phyloP scores from a whole-genome alignment of 257 asterid species.

The Euphrasia confusa region DNA sequence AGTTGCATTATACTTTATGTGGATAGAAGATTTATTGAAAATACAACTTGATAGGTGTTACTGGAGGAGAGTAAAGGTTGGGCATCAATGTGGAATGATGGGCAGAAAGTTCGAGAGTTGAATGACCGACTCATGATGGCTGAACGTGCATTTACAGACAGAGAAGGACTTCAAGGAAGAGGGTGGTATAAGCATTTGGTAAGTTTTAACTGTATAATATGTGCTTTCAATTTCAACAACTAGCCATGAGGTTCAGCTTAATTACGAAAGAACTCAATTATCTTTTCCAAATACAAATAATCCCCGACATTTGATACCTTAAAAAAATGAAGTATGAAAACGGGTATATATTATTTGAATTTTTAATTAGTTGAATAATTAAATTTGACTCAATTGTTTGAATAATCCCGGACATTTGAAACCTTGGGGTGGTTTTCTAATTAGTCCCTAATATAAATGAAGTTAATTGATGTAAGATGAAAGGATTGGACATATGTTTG shows the following conservation, averaged over 20 bases:
- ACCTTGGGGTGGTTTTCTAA: too few species aligned
- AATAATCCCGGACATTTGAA: too few species aligned
- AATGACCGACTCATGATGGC: constrained; percentile 80
- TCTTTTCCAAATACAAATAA: not conserved
- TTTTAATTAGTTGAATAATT: too few species aligned
- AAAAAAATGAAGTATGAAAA: too few species aligned
- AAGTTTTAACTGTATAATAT: constrained; percentile 22
- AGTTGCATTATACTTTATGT: constrained; percentile 3
- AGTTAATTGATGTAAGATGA: too few species aligned
- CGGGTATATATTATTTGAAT: too few species aligned
- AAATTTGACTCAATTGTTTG: too few species aligned
- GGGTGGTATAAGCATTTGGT: constrained; percentile 86
- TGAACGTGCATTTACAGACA: constrained; percentile 73
- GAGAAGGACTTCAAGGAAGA: constrained; percentile 68
- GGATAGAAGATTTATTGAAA: not conserved
- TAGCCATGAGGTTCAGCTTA: not conserved
- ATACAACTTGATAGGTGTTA: constrained; percentile 28
- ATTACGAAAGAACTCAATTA: too few species aligned
- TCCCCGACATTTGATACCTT: not conserved
- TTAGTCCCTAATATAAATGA: too few species aligned
- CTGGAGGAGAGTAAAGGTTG: constrained; percentile 37
- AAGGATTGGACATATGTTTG: too few species aligned
- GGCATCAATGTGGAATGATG: constrained; percentile 32
- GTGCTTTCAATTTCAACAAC: not conserved
- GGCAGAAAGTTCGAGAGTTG: constrained; percentile 49